Evolutionary conservation across 306 rosid genomes (phyloP).

Genomic region (Cucumis cinereus): DNA sequence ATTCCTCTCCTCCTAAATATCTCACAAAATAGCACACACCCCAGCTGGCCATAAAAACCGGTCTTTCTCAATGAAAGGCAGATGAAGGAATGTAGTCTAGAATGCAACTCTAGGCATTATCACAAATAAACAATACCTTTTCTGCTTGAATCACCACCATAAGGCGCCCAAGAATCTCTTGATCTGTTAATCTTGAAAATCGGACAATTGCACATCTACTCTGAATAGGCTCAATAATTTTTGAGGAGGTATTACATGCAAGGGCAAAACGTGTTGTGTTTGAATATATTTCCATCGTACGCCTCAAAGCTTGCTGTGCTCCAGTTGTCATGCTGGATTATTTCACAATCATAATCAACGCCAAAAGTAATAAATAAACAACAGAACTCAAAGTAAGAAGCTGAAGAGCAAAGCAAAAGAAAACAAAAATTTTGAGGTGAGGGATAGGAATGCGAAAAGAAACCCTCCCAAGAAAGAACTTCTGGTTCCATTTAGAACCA

Average conservation of each 20-base stretch:
- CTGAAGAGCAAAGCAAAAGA: background rate
- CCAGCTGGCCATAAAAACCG: too few species aligned
- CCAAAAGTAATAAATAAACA: background rate
- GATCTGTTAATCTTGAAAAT: conserved; percentile 72
- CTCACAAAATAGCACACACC: too few species aligned
- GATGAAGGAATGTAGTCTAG: background rate
- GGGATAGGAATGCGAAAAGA: background rate
- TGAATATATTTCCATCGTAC: conserved; percentile 93
- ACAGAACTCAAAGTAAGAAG: background rate
- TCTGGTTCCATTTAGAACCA: background rate
- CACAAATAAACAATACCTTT: conserved; percentile 35
- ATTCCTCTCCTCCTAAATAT: too few species aligned
- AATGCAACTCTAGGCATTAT: background rate
- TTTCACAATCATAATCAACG: background rate
- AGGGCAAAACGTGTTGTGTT: conserved; percentile 89
- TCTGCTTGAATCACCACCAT: conserved; percentile 85
- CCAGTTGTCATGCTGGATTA: conserved; percentile 80
- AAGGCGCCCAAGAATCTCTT: conserved; percentile 79
- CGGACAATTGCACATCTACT: conserved; percentile 96
- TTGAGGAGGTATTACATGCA: conserved; percentile 87
- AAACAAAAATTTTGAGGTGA: background rate
- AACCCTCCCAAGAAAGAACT: background rate
- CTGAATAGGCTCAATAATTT: conserved; percentile 94
- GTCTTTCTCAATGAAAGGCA: too few species aligned
- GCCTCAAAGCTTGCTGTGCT: conserved; percentile 93